A percentile compares a stretch with the other conserved stretches of the same genome.
phyloP scores from a whole-genome alignment of 495 filamentous ascomycete genomes.

The Tuber melanosporum region DNA sequence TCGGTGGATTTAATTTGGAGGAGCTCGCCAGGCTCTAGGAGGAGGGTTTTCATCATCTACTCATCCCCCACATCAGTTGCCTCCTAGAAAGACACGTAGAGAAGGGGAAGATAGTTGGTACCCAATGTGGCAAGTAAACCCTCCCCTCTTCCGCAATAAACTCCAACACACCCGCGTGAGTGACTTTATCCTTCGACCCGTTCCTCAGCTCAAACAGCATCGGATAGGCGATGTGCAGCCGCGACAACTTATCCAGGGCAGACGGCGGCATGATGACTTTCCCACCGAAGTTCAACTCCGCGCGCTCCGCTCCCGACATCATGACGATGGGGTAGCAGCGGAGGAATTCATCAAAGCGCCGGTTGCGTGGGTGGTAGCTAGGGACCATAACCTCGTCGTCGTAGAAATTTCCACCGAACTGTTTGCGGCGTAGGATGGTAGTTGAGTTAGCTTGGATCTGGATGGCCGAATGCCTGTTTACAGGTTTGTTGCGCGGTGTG shows the following conservation, averaged over 20 bases:
- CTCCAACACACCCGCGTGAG: conserved; percentile 91
- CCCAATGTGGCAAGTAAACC: conserved; percentile 93
- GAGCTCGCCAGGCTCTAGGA: conserved; percentile 83
- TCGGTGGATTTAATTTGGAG: conserved; percentile 91
- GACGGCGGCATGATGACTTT: conserved; percentile 95
- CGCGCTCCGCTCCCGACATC: conserved; percentile 81
- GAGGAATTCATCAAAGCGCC: conserved; percentile 95
- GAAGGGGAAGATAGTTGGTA: conserved; percentile 42
- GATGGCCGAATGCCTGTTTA: neutral
- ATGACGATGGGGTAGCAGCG: conserved; percentile 91
- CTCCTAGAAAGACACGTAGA: neutral
- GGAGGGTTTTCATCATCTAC: conserved; percentile 88
- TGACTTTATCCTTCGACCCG: conserved; percentile 66
- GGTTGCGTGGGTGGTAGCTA: conserved; percentile 39
- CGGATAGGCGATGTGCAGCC: conserved; percentile 94
- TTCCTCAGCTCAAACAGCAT: conserved; percentile 95
- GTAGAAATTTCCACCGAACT: conserved; percentile 36
- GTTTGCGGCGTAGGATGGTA: conserved; percentile 14
- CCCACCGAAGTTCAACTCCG: conserved; percentile 87
- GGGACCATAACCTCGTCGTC: conserved; percentile 28
- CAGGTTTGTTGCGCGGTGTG: neutral
- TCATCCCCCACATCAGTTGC: conserved; percentile 17
- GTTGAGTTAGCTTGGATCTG: neutral
- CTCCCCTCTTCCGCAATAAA: conserved; percentile 97
- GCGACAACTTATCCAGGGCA: conserved; percentile 87